phyloP scores from a whole-genome alignment of 352 stramenopile species.

The Pilasporangium apinafurcum region DNA sequence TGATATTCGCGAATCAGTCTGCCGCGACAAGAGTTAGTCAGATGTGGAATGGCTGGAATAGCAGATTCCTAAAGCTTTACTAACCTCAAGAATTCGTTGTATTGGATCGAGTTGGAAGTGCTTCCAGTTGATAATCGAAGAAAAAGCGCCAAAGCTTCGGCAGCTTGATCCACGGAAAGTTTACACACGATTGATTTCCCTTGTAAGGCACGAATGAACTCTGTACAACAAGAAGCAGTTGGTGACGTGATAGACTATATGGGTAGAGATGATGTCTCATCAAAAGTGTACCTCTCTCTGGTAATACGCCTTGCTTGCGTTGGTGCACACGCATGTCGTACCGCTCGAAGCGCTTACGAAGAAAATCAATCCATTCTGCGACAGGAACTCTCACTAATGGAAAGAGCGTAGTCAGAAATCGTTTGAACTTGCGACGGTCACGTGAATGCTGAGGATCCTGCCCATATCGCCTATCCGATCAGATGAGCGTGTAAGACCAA shows the following conservation, averaged over 20 bases:
- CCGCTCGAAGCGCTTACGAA: conserved; percentile 27
- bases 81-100: conserved; percentile 30
- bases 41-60: too few relatives aligned
- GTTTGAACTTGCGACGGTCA: conserved; percentile 33
- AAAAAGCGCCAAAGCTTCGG: conserved; percentile 26
- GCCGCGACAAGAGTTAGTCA: too few relatives aligned
- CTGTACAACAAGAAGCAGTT: conserved; percentile 6
- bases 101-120: conserved; percentile 14
- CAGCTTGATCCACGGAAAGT: conserved; percentile 24
- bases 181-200: conserved; percentile 9
- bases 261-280: too few relatives aligned
- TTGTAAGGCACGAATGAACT: conserved; percentile 27
- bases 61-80: too few relatives aligned
- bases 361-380: conserved; percentile 17
- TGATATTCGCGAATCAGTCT: too few relatives aligned
- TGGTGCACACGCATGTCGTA: conserved; percentile 31
- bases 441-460: conserved; percentile 34
- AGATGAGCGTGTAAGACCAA: neutral
- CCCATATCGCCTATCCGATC: conserved; percentile 26
- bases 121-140: conserved; percentile 18
- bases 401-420: conserved; percentile 14
- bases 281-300: conserved; percentile 28
- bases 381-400: conserved; percentile 3
- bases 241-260: neutral
- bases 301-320: conserved; percentile 12